phyloP scores from a whole-genome alignment of 2,329 filamentous ascomycete genomes.

The Aspergillus glaucus region DNA sequence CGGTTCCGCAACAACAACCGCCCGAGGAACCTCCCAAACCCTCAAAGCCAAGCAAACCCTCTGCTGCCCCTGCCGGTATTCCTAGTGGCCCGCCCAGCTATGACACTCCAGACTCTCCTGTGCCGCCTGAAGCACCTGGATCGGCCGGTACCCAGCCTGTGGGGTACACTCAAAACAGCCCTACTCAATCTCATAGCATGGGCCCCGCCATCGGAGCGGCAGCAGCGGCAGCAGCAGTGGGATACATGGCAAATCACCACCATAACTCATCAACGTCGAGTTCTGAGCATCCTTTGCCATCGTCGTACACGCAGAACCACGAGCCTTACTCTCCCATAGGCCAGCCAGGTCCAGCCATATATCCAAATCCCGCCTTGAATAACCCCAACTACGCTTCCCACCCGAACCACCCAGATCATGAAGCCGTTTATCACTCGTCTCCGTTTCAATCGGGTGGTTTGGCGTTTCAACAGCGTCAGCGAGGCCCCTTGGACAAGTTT shows the following conservation, averaged over 20 bases:
- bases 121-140: constrained; percentile 10
- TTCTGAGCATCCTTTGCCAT: constrained; percentile 14
- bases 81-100: background rate
- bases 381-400: constrained; percentile 30
- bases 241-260: constrained; percentile 34
- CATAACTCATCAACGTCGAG: constrained; percentile 25
- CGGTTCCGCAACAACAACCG: constrained; percentile 8
- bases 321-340: background rate
- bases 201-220: constrained; percentile 32
- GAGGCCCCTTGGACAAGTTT: constrained; percentile 50
- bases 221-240: constrained; percentile 37
- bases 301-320: background rate
- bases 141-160: constrained; percentile 15
- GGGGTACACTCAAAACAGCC: constrained; percentile 13
- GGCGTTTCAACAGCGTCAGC: constrained; percentile 47
- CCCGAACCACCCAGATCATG: constrained; percentile 17
- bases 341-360: constrained; percentile 6
- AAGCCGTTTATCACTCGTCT: constrained; percentile 24
- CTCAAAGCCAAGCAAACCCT: constrained; percentile 22
- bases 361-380: constrained; percentile 7
- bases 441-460: constrained; percentile 32
- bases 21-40: constrained; percentile 14
- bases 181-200: constrained; percentile 25
- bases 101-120: constrained; percentile 2
- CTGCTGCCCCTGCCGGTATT: background rate